A percentile compares a stretch with the other conserved stretches of the same genome.
Evolutionary conservation across 352 stramenopile genomes (phyloP).

Genomic region (Pythium sp.): DNA sequence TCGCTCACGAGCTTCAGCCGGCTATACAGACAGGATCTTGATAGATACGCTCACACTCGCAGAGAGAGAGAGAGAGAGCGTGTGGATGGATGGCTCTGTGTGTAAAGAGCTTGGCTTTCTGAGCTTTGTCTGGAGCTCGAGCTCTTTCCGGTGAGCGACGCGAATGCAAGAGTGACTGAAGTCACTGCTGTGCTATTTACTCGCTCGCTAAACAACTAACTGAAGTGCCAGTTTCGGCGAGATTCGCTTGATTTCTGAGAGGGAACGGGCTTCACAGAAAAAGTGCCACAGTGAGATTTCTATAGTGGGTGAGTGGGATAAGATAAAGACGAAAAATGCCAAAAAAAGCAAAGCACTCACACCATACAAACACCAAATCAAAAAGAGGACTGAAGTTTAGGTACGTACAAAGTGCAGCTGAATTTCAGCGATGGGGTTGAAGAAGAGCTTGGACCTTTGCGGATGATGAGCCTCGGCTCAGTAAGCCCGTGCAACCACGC

Average conservation of each 20-base stretch:
- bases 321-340: neutral
- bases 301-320: neutral
- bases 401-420: neutral
- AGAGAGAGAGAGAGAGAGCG: neutral
- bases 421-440: neutral
- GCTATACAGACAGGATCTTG: neutral
- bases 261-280: neutral
- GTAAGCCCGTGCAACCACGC: too few species aligned
- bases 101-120: neutral
- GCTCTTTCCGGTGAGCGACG: neutral
- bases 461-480: neutral
- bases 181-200: neutral
- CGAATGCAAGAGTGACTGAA: neutral
- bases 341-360: neutral
- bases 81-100: neutral
- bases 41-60: neutral
- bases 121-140: neutral
- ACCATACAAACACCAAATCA: neutral
- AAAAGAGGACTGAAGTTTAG: neutral
- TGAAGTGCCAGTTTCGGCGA: neutral
- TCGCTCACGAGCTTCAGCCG: conserved; percentile 13
- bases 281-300: neutral
- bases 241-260: neutral
- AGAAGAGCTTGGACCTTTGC: neutral
- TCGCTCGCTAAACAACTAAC: neutral